Base-by-base conservation (phyloP, 2,329 filamentous ascomycete genomes). In the Aureobasidium namibiae region DNA sequence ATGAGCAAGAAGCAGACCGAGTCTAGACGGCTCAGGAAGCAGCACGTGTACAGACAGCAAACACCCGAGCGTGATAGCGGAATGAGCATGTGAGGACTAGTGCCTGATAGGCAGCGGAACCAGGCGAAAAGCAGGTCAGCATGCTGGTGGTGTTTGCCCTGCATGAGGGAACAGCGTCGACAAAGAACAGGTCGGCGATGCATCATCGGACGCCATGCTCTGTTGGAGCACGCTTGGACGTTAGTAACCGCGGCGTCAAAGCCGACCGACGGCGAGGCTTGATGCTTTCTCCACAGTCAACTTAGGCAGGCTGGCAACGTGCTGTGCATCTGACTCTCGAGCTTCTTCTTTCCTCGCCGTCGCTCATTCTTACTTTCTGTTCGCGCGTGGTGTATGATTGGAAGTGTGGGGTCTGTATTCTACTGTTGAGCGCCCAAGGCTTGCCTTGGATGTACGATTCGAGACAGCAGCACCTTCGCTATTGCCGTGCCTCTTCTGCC, bases 231-330 rank as follows among this genome's bases (percentile, higher is more conserved):
- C 48, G 48, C 50, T 54, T 54, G 50, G 50, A 26, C 50, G 36
- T 14, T 42, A 16, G n/a, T n/a, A n/a, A n/a, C 18, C 18, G 38
- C 52, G 52, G 52, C 52, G 52, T 44, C 18, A 49, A 34, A 44
- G 26, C 24, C 39, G 45, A 45, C 29, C 52, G 50, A 24, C 50
- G 50, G 50, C 50, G 50, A 41, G 50, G 50, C 36, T 54, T 44
- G 52, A 33, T 56, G 52, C 52, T 44, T 56, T 56, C 52, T 56
- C 52, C 52, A 56, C 52, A 56, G 38, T 45, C 36, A 39, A 29
- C 38, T 29, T n/a, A n/a, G 26, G 26, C 26, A 29, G 26, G n/a
- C n/a, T 36, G 38, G 24, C 26, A 21, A 26, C 36, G 42, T 45
- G 42, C 38, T 13, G 38, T 44, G 39, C 13, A 44, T 31, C 39